phyloP scores from a whole-genome alignment of 2,329 filamentous ascomycete species.

The Ophiostoma angusticollis region DNA sequence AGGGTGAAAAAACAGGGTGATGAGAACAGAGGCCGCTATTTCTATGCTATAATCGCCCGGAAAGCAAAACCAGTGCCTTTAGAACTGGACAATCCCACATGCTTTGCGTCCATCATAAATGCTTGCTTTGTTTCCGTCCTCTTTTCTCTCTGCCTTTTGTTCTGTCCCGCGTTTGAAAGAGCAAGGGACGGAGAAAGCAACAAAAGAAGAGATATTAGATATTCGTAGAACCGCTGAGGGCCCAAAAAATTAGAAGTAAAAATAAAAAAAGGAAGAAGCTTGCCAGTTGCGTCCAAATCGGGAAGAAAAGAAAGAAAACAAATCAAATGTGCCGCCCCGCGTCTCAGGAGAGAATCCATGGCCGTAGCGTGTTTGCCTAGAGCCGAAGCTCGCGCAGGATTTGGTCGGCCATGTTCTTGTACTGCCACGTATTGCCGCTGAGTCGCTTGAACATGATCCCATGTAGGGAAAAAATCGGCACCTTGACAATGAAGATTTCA shows the following conservation, averaged over 20 bases:
- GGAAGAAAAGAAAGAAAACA: not conserved
- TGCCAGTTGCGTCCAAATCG: not conserved
- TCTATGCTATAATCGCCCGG: no score
- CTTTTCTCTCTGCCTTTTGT: no score
- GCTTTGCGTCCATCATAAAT: no score
- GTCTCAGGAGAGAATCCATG: no score
- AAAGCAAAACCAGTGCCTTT: no score
- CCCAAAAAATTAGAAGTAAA: not conserved
- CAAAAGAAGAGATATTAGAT: not conserved
- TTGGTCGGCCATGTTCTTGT: constrained; percentile 95
- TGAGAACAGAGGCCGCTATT: no score
- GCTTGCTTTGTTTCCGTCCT: no score
- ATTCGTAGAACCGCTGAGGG: no score
- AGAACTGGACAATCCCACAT: no score
- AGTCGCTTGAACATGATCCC: constrained; percentile 98
- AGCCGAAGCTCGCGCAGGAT: constrained; percentile 79
- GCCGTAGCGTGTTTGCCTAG: no score
- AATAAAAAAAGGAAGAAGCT: not conserved
- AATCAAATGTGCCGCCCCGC: not conserved
- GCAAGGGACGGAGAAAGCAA: not conserved
- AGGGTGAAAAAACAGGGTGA: no score
- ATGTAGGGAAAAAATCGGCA: constrained; percentile 81
- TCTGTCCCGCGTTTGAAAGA: no score
- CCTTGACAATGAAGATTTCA: constrained; percentile 95
- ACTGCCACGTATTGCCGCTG: constrained; percentile 92